Conservation (phyloP, 2,329 filamentous ascomycete species). For the Hirsutella thompsonii region DNA sequence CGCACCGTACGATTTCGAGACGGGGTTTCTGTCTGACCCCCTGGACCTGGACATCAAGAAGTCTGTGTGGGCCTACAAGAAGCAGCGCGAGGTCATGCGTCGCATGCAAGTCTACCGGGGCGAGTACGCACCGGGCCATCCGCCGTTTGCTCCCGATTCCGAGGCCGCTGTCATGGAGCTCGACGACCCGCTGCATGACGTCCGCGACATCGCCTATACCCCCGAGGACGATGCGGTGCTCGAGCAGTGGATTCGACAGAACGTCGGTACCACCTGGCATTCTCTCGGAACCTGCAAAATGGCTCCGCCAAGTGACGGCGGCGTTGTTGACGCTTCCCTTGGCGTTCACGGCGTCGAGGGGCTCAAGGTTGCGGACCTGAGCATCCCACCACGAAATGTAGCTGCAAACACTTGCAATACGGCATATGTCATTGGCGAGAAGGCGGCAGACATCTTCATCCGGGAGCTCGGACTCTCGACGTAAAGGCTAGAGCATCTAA, state of each 20-base stretch:
- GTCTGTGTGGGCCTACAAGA: conserved; percentile 52
- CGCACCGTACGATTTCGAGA: conserved; percentile 31
- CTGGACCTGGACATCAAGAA: conserved; percentile 46
- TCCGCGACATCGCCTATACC: conserved; percentile 22
- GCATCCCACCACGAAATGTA: conserved; percentile 24
- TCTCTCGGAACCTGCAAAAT: conserved; percentile 8
- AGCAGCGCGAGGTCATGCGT: conserved; percentile 44
- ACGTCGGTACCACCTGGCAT: conserved; percentile 28
- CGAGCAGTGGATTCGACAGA: conserved; percentile 25
- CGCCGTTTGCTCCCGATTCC: conserved; percentile 9
- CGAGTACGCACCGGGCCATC: conserved; percentile 26
- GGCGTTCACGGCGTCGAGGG: conserved; percentile 1
- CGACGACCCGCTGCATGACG: conserved; percentile 5
- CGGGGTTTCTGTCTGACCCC: conserved; percentile 32
- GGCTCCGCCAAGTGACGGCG: background rate
- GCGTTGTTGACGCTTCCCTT: background rate
- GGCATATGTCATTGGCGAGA: conserved; percentile 31
- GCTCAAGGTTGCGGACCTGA: conserved; percentile 14
- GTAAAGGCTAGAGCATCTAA: background rate
- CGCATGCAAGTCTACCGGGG: conserved; percentile 38
- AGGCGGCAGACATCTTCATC: conserved; percentile 20
- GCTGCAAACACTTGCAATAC: conserved; percentile 30
- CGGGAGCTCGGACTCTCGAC: conserved; percentile 8
- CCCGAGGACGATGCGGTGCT: conserved; percentile 34
- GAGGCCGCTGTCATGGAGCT: background rate